phyloP scores from a whole-genome alignment of 371 early-diverging fungal genomes.

The Rhizomucor miehei region DNA sequence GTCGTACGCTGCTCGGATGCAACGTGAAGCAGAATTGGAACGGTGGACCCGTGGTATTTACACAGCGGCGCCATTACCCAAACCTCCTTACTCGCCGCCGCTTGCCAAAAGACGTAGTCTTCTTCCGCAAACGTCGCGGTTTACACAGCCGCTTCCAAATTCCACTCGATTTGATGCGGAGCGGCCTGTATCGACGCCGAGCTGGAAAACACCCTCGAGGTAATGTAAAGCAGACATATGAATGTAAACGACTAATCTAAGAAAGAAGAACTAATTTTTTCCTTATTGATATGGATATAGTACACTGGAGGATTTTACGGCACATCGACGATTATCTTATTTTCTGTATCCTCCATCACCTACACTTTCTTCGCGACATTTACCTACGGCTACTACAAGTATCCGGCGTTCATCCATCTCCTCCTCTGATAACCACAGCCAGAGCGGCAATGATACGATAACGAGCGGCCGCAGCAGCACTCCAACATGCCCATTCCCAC shows the following conservation, averaged over 20 bases:
- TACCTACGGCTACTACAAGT: slow-evolving; percentile 4
- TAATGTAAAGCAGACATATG: too few relatives aligned
- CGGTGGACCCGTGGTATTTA: slow-evolving; percentile 56
- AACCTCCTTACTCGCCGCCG: slow-evolving; percentile 16
- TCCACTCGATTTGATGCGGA: slow-evolving; percentile 40
- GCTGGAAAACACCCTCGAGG: slow-evolving; percentile 38
- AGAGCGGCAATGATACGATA: slow-evolving; percentile 5
- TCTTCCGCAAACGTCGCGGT: slow-evolving; percentile 43
- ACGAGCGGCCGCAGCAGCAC: slow-evolving; percentile 22
- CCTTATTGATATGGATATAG: slow-evolving; percentile 1
- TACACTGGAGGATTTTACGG: slow-evolving; percentile 11
- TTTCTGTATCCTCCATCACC: slow-evolving; percentile 8
- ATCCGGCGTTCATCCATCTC: slow-evolving; percentile 14
- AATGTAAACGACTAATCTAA: too few relatives aligned
- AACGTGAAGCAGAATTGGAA: slow-evolving; percentile 57
- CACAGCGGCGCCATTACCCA: slow-evolving; percentile 33
- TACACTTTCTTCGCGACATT: slow-evolving; percentile 8
- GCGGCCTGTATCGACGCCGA: slow-evolving; percentile 16
- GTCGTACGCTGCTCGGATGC: slow-evolving; percentile 50
- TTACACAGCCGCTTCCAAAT: slow-evolving; percentile 40
- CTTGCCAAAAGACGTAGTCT: slow-evolving; percentile 8
- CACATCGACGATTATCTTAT: slow-evolving; percentile 9
- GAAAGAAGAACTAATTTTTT: neutral
- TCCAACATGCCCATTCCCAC: slow-evolving; percentile 36
- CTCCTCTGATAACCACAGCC: slow-evolving; percentile 11